These are phyloP conservation scores for Yamadazyma philogaea DNA, from an alignment of 805 yeast genomes.

Conservation along the genomic window DNA sequence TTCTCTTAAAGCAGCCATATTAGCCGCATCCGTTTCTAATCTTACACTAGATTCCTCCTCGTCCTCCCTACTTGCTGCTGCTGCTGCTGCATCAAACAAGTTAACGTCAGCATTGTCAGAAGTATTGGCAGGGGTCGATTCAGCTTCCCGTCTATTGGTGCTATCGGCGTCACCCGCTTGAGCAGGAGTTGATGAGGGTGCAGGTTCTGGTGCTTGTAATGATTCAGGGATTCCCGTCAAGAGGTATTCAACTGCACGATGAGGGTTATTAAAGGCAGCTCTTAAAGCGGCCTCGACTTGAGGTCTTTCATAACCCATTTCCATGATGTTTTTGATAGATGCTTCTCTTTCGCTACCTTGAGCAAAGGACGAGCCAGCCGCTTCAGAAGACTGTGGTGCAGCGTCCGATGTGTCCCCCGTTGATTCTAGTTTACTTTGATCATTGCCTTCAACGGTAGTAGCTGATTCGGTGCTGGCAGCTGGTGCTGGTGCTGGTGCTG, in stretches of 20 bases:
- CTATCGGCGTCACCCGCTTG: slow-evolving; percentile 5
- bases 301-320: slow-evolving; percentile 90
- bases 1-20: slow-evolving; percentile 60
- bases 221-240: slow-evolving; percentile 84
- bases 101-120: slow-evolving; percentile 35
- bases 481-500: slow-evolving; percentile 16
- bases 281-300: slow-evolving; percentile 88
- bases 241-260: slow-evolving; percentile 94
- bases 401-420: slow-evolving; percentile 9
- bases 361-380: slow-evolving; percentile 52
- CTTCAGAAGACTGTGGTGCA: slow-evolving; percentile 14
- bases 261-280: slow-evolving; percentile 96
- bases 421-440: neutral
- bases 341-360: slow-evolving; percentile 76
- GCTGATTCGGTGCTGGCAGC: slow-evolving; percentile 17
- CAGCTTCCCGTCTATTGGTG: slow-evolving; percentile 17
- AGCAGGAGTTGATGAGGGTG: slow-evolving; percentile 7
- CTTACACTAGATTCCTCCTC: slow-evolving; percentile 26
- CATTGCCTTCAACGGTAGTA: slow-evolving; percentile 17
- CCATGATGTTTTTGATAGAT: slow-evolving; percentile 80
- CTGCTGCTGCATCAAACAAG: slow-evolving; percentile 50
- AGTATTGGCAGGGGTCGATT: slow-evolving; percentile 19
- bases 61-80: slow-evolving; percentile 23
- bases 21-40: slow-evolving; percentile 45
- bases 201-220: slow-evolving; percentile 33